Conservation (phyloP, 192 early-diverging fungal genomes). For the Backusella psychrophila region DNA sequence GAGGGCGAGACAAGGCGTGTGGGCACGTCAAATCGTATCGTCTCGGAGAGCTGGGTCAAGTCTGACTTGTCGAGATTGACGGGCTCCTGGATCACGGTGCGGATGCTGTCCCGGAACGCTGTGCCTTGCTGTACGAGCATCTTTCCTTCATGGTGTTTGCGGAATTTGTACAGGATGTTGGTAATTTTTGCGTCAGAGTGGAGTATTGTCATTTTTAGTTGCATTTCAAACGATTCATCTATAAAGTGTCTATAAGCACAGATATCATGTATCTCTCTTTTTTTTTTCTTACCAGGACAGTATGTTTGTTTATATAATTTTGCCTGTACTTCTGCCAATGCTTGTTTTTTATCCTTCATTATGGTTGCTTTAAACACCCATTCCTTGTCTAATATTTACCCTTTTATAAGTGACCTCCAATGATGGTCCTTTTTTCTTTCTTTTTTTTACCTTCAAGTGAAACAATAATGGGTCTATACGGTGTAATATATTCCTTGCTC, state of each 20-base stretch:
- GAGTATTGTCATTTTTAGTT: constrained; percentile 25
- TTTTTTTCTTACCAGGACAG: constrained; percentile 33
- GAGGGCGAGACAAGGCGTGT: constrained; percentile 41
- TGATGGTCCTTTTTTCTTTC: no score
- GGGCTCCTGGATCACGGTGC: constrained; percentile 20
- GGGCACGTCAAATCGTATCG: constrained; percentile 31
- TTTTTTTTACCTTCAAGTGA: constrained; percentile 17
- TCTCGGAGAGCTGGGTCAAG: constrained; percentile 11
- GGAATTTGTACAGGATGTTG: constrained; percentile 29
- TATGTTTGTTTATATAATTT: constrained; percentile 34
- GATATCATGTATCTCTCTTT: not conserved
- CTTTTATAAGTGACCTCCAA: not conserved
- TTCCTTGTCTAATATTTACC: constrained; percentile 9
- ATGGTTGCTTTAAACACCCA: constrained; percentile 34
- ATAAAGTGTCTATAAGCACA: not conserved
- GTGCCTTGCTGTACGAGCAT: constrained; percentile 40
- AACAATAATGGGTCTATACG: constrained; percentile 37
- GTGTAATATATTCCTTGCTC: constrained; percentile 38
- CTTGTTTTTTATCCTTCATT: constrained; percentile 24
- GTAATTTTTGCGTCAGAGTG: constrained; percentile 29
- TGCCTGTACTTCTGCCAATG: constrained; percentile 31
- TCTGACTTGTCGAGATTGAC: not conserved
- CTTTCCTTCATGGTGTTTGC: constrained; percentile 47
- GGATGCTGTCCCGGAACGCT: constrained; percentile 33
- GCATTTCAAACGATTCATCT: constrained; percentile 31